Conservation (phyloP, 2,329 filamentous ascomycete genomes). For the Metarhizium anisopliae region DNA sequence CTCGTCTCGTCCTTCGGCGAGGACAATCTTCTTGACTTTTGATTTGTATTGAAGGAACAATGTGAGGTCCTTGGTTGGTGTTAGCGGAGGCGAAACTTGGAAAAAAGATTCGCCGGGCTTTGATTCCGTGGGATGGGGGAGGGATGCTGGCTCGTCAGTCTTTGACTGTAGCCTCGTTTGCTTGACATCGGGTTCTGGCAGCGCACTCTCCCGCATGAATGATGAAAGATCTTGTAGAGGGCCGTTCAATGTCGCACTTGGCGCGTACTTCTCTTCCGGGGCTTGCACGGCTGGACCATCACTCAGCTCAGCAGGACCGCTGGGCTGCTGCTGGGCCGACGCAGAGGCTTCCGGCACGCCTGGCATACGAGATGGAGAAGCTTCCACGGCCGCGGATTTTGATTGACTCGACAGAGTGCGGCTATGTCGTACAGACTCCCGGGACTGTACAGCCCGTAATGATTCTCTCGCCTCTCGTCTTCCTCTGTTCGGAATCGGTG, state of each 20-base stretch:
- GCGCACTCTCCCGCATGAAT: slow-evolving; percentile 16
- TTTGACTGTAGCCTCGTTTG: slow-evolving; percentile 13
- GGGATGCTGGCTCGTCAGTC: slow-evolving; percentile 11
- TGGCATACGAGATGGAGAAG: slow-evolving; percentile 52
- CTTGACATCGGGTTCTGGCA: slow-evolving; percentile 7
- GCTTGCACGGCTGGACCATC: slow-evolving; percentile 38
- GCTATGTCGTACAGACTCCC: slow-evolving; percentile 41
- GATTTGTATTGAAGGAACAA: slow-evolving; percentile 94
- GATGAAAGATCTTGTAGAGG: slow-evolving; percentile 39
- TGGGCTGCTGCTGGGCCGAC: slow-evolving; percentile 13
- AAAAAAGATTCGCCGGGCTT: slow-evolving; percentile 41
- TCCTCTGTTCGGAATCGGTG: slow-evolving; percentile 76
- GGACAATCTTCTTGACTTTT: slow-evolving; percentile 91
- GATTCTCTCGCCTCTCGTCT: slow-evolving; percentile 74
- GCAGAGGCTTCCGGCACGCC: slow-evolving; percentile 54
- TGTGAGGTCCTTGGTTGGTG: slow-evolving; percentile 75
- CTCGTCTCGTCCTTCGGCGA: slow-evolving; percentile 74
- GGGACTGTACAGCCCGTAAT: slow-evolving; percentile 56
- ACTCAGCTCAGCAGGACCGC: slow-evolving; percentile 7
- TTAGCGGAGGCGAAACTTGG: slow-evolving; percentile 54
- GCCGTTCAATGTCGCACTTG: slow-evolving; percentile 50
- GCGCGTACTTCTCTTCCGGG: slow-evolving; percentile 54
- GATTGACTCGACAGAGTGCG: slow-evolving; percentile 38
- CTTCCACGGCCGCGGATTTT: slow-evolving; percentile 37
- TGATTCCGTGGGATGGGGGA: slow-evolving; percentile 28